phyloP scores from a whole-genome alignment of 306 rosid species.

The cucumber (Cucumis sativus) region Cucumber_9930_V3 NC_026658.2:5176001-5176500 shows the following conservation, averaged over 20 bases:
- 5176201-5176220: background rate
- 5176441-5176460: conserved; percentile 54
- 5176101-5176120: background rate
- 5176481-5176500: conserved; percentile 40
- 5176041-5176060: background rate
- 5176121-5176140: background rate
- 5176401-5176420: conserved; percentile 74
- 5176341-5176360: conserved; percentile 2
- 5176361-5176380: conserved; percentile 7
- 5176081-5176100: background rate
- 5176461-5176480: conserved; percentile 56
- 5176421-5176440: conserved; percentile 68
- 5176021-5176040: background rate
- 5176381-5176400: conserved; percentile 60
- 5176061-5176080: background rate
- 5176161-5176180: background rate
- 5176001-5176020: background rate
- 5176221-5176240: background rate
- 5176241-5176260: background rate
- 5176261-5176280: background rate
- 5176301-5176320: background rate
- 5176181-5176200: background rate
- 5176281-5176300: background rate
- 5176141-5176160: background rate
- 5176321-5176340: background rate